A percentile compares a stretch with the other conserved stretches of the same genome.
Evolutionary conservation across 176 grass and related monocot genomes (phyloP).

Genomic region (Hyparrhenia diplandra): DNA sequence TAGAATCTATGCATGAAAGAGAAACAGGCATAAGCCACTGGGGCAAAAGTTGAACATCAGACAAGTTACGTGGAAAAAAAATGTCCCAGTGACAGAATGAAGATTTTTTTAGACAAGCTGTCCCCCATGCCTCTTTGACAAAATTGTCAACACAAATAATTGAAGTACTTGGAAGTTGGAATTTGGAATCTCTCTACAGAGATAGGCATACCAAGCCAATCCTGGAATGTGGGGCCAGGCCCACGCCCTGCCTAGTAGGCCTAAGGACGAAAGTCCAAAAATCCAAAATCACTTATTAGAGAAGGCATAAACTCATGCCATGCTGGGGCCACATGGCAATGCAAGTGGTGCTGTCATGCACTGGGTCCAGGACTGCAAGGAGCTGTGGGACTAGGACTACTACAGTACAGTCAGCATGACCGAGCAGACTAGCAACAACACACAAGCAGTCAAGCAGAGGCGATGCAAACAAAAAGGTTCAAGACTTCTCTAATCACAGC

Average conservation of each 20-base stretch:
- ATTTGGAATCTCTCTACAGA: constrained; percentile 31
- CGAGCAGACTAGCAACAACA: neutral
- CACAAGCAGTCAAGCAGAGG: constrained; percentile 32
- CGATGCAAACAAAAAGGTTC: neutral
- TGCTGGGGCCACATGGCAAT: neutral
- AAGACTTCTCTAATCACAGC: constrained; percentile 2
- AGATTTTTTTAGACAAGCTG: constrained; percentile 12
- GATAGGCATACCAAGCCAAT: constrained; percentile 21
- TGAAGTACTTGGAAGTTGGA: constrained; percentile 30
- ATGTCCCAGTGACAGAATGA: constrained; percentile 18
- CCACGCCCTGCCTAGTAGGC: constrained; percentile 23
- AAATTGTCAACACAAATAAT: constrained; percentile 52
- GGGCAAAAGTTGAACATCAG: constrained; percentile 15
- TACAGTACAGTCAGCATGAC: neutral
- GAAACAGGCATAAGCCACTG: constrained; percentile 1
- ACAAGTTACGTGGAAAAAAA: constrained; percentile 26
- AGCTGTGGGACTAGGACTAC: neutral
- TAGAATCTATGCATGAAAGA: constrained; percentile 32
- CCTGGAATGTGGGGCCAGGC: constrained; percentile 20
- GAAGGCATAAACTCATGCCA: neutral
- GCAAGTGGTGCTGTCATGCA: constrained; percentile 2
- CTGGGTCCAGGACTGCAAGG: constrained; percentile 12
- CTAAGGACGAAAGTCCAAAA: constrained; percentile 29
- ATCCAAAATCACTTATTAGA: neutral
- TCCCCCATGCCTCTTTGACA: constrained; percentile 29